Evolutionary conservation across 2,329 filamentous ascomycete species (phyloP).

Genomic region (Trichophyton schoenleinii): DNA sequence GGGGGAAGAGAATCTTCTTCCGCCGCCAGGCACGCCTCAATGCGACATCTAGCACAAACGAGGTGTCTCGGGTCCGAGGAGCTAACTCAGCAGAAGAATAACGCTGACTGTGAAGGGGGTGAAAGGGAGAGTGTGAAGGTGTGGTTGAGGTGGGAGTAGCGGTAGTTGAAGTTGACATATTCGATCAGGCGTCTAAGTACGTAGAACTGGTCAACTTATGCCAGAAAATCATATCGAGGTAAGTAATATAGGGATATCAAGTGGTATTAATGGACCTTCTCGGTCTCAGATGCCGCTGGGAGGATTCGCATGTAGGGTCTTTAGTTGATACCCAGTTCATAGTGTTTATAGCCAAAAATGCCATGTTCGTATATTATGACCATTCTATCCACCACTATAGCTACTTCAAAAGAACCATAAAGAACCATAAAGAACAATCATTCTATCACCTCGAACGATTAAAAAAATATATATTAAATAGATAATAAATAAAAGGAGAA

Average conservation of each 20-base stretch:
- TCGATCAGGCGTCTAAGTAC: too few relatives aligned
- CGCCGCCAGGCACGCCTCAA: conserved; percentile 19
- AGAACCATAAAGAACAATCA: too few relatives aligned
- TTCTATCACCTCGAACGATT: too few relatives aligned
- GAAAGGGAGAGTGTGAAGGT: not conserved
- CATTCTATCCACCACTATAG: too few relatives aligned
- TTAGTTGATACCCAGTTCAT: too few relatives aligned
- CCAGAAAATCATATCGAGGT: not conserved
- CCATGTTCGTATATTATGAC: too few relatives aligned
- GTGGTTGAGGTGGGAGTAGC: not conserved
- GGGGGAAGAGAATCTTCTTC: conserved; percentile 47
- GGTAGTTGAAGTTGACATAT: too few relatives aligned
- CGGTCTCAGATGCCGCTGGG: too few relatives aligned
- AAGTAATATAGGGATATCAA: not conserved
- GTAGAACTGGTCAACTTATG: not conserved
- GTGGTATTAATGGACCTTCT: not conserved
- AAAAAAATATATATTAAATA: too few relatives aligned
- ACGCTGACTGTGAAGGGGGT: not conserved
- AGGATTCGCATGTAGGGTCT: too few relatives aligned
- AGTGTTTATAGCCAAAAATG: too few relatives aligned
- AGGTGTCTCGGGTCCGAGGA: not conserved
- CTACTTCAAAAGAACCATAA: too few relatives aligned
- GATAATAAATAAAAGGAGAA: not conserved
- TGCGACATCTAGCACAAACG: not conserved
- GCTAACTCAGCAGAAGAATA: conserved; percentile 8